Conservation (phyloP, 495 filamentous ascomycete genomes). For the Xylaria cubensis region DNA sequence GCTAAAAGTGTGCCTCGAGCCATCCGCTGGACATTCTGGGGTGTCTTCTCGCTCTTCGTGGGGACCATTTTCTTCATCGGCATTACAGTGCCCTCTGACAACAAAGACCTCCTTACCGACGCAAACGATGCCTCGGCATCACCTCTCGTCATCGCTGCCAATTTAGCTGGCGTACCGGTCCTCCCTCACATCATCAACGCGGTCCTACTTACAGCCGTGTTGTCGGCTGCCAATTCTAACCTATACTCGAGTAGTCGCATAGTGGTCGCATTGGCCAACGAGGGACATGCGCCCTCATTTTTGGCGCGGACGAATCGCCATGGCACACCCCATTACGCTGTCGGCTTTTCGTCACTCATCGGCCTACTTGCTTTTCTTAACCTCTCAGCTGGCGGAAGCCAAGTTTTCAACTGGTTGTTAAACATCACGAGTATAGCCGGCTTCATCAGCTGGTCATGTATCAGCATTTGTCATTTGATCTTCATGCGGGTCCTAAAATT, state of each 20-base stretch:
- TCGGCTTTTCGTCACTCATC: conserved; percentile 48
- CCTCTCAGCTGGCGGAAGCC: conserved; percentile 50
- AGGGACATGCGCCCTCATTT: conserved; percentile 64
- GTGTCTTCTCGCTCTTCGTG: conserved; percentile 71
- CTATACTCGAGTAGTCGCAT: conserved; percentile 70
- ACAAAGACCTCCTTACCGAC: conserved; percentile 55
- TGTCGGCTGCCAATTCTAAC: conserved; percentile 62
- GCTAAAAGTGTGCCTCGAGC: conserved; percentile 60
- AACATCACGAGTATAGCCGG: conserved; percentile 72
- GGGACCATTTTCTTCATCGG: conserved; percentile 71
- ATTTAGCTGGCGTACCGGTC: conserved; percentile 66
- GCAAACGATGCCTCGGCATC: conserved; percentile 63
- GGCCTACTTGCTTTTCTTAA: conserved; percentile 64
- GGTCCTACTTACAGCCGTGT: conserved; percentile 68
- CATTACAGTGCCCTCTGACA: conserved; percentile 66
- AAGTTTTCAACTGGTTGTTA: conserved; percentile 64
- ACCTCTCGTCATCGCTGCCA: conserved; percentile 73
- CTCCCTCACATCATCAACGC: conserved; percentile 76
- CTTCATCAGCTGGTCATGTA: conserved; percentile 70
- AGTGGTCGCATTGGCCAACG: conserved; percentile 66
- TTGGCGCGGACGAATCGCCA: conserved; percentile 44
- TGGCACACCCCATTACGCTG: conserved; percentile 53
- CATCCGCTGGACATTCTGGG: conserved; percentile 62
- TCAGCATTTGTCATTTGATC: conserved; percentile 64
- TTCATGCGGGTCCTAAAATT: conserved; percentile 66